phyloP scores from a whole-genome alignment of 805 yeast genomes.

The Myxozyma vanderwaltii region DNA sequence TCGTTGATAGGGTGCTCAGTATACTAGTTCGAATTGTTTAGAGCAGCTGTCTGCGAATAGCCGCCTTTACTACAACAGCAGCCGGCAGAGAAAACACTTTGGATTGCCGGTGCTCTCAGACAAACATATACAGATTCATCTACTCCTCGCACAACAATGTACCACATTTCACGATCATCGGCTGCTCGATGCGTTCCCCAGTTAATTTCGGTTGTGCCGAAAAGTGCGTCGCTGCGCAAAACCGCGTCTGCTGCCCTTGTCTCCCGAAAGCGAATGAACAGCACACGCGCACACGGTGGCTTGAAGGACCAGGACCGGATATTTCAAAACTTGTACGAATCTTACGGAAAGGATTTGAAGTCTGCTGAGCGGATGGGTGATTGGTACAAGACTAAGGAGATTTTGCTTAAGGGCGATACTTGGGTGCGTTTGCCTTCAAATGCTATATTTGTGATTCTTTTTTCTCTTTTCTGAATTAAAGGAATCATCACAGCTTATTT shows the following conservation, averaged over 20 bases:
- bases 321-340: slow-evolving; percentile 79
- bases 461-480: not conserved
- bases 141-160: not conserved
- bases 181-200: not conserved
- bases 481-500: not conserved
- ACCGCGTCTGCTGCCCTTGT: not conserved
- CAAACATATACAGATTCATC: not conserved
- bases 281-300: slow-evolving; percentile 61
- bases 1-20: no score
- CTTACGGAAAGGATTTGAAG: slow-evolving; percentile 73
- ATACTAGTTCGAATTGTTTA: no score
- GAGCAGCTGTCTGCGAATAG: no score
- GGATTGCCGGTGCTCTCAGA: no score
- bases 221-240: not conserved
- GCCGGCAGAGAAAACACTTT: no score
- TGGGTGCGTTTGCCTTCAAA: slow-evolving; percentile 51
- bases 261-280: not conserved
- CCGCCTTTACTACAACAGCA: no score
- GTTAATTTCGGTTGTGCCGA: not conserved
- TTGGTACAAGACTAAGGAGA: slow-evolving; percentile 90
- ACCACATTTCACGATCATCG: slow-evolving; percentile 2
- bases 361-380: slow-evolving; percentile 80
- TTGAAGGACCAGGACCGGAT: slow-evolving; percentile 81
- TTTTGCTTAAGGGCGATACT: slow-evolving; percentile 76
- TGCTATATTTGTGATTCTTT: slow-evolving; percentile 16